Evolutionary conservation across 2,329 filamentous ascomycete species (phyloP).

Genomic region (Colletotrichum endophyticum): DNA sequence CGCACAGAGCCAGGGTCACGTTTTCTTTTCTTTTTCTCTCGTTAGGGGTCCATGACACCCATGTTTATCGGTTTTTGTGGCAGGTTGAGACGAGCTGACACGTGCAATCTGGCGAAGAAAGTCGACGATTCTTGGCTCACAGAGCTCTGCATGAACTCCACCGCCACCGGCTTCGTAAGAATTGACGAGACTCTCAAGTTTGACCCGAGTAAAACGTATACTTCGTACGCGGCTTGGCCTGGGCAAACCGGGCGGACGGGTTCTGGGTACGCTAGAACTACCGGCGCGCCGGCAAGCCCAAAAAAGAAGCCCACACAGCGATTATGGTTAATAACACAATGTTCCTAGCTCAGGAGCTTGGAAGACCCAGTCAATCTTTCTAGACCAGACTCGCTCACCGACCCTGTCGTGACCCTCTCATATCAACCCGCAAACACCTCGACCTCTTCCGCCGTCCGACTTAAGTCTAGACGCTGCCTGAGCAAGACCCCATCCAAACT

Average conservation of each 20-base stretch:
- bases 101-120: neutral
- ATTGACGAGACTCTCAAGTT: neutral
- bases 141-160: neutral
- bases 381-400: neutral
- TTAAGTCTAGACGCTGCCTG: neutral
- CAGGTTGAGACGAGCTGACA: slow-evolving; percentile 9
- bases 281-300: neutral
- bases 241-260: neutral
- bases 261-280: neutral
- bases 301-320: neutral
- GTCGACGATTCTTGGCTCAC: neutral
- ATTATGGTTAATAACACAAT: neutral
- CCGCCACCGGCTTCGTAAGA: neutral
- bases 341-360: neutral
- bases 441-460: neutral
- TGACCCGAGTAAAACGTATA: neutral
- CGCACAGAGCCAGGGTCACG: neutral
- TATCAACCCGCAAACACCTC: neutral
- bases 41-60: neutral
- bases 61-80: neutral
- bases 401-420: neutral
- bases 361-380: neutral
- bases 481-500: neutral
- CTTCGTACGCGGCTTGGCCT: neutral
- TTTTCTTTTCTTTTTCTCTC: neutral